Base-by-base conservation (phyloP, 441 rosid genomes). In the Sinapis alba region DNA sequence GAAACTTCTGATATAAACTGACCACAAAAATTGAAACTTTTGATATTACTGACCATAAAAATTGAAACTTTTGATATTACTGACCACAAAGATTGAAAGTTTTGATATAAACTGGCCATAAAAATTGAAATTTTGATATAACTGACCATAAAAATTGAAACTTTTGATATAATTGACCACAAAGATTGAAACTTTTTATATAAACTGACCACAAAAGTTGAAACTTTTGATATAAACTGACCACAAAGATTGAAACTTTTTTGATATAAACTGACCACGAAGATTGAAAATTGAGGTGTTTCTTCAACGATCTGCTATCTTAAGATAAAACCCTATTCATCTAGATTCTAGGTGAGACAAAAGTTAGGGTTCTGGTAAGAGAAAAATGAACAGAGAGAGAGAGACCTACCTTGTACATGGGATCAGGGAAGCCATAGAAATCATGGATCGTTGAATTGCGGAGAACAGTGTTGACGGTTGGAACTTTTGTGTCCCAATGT, bases 401-500 rank as follows among this genome's bases (percentile, higher is more conserved):
- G 13, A 41, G 68, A 45, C n/a, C n/a, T n/a, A 90, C 95, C 97
- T 89, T 73, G 82, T 89, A 89, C 93, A 92, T 88, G 36, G 73
- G 60, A 11, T 85, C 76, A 21, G 97, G 98, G 85, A 94, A 92
- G 62, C 75, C 75, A 67, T 80, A 81, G 84, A 94, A 92, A 78
- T 92, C 97, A 58, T 94, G 78, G 83, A 94, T 89, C 64, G 93
- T 89, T 2, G 86, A 84, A 74, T 90, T 80, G 68, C 78, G 76
- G 0, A 30, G 73, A 69, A 89, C 89, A 74, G 80, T 80, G 77
- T 88, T 94, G 72, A 94, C 87, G 8, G 91, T 9, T 51, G 97
- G 97, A 12, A 16, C 63, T 10, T 77, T 47, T 58, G 98, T 92
- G 82, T 92, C 97, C 98, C 98, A 90, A 77, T 94, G 98, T 20